Evolutionary conservation across 257 asterid genomes (phyloP), one percentile per base, ranked within the genome.

Genomic region (Lithospermum erythrorhizon): DNA sequence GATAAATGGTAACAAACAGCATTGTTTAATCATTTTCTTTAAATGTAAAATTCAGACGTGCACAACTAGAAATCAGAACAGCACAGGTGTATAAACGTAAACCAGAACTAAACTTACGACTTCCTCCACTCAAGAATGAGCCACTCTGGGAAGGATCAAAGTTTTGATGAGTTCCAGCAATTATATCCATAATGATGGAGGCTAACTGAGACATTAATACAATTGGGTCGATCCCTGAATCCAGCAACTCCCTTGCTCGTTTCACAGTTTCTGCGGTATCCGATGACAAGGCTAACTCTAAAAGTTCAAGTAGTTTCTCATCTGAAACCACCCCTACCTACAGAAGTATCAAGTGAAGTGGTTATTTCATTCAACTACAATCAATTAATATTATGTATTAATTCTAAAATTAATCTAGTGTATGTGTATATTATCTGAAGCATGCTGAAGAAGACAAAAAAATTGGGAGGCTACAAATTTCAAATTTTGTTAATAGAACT

Each of bases 311-410:
- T 55, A 93, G 67, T 70, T 80, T 93, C 61, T 93, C 99, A 71
- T 93, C 99, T 30, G 99, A 93, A 73, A 93, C 95, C 65, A 89
- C 96, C 29, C 99, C 99, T 72, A 93, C 78, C 99, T 93, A 73
- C 78, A 77, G 15, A 65, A 59, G 29, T 15, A 63, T 7, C 53
- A 65, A 21, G 16, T 4, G 41, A 54, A 24, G 25, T 53, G 24
- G 22, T 57, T 21, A 5, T 35, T 9, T 3, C 30, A 60, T 41
- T 53, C 3, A 53, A 53, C 23, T 18, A 37, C 18, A 11, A 8
- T 41, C 15, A 41, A 41, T 41, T 41, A 41, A 41, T 13, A 13
- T 41, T 3, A 41, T 8, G 17, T 13, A 11, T 2, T 1, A 13
- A 18, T 27, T 27, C 32, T 27, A 27, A 27, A 0, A 27, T 3